phyloP scores from a whole-genome alignment of 106 monocot species.

The Dendrobium catenatum region DNA sequence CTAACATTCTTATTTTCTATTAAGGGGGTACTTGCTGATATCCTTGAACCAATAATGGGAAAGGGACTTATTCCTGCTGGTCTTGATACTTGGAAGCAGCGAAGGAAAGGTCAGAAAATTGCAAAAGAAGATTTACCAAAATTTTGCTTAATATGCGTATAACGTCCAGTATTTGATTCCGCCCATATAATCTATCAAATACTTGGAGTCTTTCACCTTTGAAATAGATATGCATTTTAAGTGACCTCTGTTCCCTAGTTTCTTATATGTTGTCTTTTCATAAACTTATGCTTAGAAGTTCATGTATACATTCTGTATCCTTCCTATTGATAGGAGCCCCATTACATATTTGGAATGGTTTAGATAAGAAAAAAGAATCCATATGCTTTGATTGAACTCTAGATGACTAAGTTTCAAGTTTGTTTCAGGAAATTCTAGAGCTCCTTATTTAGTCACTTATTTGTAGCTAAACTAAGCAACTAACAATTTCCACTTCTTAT shows the following conservation, averaged over 20 bases:
- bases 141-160: neutral
- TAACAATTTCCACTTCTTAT: too few species aligned
- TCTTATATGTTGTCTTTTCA: neutral
- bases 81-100: slow-evolving; percentile 90
- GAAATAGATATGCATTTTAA: neutral
- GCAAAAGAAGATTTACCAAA: neutral
- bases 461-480: too few species aligned
- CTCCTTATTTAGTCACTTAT: too few species aligned
- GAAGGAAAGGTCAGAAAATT: slow-evolving; percentile 79
- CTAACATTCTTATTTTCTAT: slow-evolving; percentile 10
- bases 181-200: neutral
- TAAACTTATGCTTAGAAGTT: neutral
- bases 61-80: slow-evolving; percentile 99
- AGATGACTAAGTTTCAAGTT: too few species aligned
- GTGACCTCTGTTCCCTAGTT: neutral
- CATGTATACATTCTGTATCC: neutral
- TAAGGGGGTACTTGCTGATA: slow-evolving; percentile 98
- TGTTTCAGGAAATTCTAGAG: too few species aligned
- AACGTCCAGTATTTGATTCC: neutral
- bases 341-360: too few species aligned
- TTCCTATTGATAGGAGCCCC: neutral
- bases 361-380: too few species aligned
- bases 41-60: slow-evolving; percentile 98
- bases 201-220: neutral
- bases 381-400: too few species aligned